Evolutionary conservation across 1,139 yeast genomes (phyloP).

Genomic region (Diutina mesorugosa): DNA sequence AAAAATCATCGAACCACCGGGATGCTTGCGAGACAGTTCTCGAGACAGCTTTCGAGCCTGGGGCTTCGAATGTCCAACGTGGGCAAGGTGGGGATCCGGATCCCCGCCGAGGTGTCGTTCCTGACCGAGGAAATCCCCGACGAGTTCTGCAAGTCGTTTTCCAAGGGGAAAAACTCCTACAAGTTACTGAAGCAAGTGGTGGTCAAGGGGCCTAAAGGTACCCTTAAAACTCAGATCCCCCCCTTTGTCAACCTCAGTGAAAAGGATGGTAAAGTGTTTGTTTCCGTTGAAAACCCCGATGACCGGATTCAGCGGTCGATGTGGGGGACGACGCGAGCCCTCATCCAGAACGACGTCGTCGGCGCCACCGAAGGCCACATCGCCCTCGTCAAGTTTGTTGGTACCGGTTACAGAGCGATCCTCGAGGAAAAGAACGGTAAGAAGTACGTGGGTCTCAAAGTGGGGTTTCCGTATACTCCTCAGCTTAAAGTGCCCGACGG

Average conservation of each 20-base stretch:
- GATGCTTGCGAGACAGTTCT: not conserved
- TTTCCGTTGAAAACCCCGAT: slow-evolving; percentile 43
- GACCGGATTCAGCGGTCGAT: slow-evolving; percentile 66
- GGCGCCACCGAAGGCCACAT: slow-evolving; percentile 94
- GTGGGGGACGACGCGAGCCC: slow-evolving; percentile 92
- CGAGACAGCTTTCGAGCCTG: not conserved
- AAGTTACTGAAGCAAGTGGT: slow-evolving; percentile 47
- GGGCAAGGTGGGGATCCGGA: slow-evolving; percentile 27
- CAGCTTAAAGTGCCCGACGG: slow-evolving; percentile 70
- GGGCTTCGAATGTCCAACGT: slow-evolving; percentile 18
- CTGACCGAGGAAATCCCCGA: slow-evolving; percentile 23
- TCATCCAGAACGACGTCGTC: slow-evolving; percentile 60
- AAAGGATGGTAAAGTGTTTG: slow-evolving; percentile 25
- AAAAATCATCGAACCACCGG: not conserved
- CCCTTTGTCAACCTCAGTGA: slow-evolving; percentile 42
- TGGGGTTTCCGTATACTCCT: slow-evolving; percentile 62
- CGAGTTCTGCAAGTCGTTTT: slow-evolving; percentile 41
- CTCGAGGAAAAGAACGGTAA: slow-evolving; percentile 34
- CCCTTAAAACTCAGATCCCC: slow-evolving; percentile 52
- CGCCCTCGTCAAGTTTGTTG: slow-evolving; percentile 79
- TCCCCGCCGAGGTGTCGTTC: slow-evolving; percentile 20
- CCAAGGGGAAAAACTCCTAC: slow-evolving; percentile 55
- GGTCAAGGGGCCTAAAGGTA: slow-evolving; percentile 78
- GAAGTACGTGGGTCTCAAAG: slow-evolving; percentile 57
- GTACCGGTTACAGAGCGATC: slow-evolving; percentile 91